Evolutionary conservation across 176 grass and related monocot genomes (phyloP), one percentile per base, ranked within the genome.

Genomic region (Echinochloa phyllopogon): DNA sequence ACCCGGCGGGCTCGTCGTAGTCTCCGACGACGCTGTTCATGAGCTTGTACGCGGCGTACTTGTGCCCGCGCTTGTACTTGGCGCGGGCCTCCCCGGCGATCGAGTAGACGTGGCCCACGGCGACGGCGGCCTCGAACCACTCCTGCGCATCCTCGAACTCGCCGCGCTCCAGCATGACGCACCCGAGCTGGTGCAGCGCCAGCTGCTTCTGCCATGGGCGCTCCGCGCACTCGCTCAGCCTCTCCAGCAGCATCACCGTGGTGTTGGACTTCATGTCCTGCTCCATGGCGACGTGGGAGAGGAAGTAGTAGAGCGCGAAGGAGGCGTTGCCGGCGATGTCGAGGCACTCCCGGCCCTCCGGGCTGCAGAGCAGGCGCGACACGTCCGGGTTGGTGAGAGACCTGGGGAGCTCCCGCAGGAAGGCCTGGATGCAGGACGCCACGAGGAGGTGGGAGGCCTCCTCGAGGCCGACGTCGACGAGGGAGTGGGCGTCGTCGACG

Each of bases 61-160:
- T 98, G 89, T 98, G 96, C 20, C 96, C 96, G 11, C 91, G 82
- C 80, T 92, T 95, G 87, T 78, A 95, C 70, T 95, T 98, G 81
- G 96, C 91, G 8, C 96, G 89, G 0, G 96, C 96, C 15, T 91
- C 87, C 0, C 96, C 96, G n/a, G 91, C 89, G 20, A 89, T 79
- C 11, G 96, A 98, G 76, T 98, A 98, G 36, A 94, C 87, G 25
- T 98, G 96, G 24, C 93, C 93, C 69, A 90, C 89, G 23, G 89
- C 80, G 10, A 89, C 88, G n/a, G 96, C 93, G 13, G 90, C 86
- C 86, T 95, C 93, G 9, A 95, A 98, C 96, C 93, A 98, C 16
- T 62, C 84, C 38, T 92, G 89, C 64, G 93, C 96, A 37, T 98
- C 96, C 86, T 85, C 95, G 73, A 81, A 98, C 87, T 98, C 96